These are phyloP conservation scores for Termitomyces sp. DNA, from an alignment of 768 basidiomycete genomes.

Conservation along the genomic window DNA sequence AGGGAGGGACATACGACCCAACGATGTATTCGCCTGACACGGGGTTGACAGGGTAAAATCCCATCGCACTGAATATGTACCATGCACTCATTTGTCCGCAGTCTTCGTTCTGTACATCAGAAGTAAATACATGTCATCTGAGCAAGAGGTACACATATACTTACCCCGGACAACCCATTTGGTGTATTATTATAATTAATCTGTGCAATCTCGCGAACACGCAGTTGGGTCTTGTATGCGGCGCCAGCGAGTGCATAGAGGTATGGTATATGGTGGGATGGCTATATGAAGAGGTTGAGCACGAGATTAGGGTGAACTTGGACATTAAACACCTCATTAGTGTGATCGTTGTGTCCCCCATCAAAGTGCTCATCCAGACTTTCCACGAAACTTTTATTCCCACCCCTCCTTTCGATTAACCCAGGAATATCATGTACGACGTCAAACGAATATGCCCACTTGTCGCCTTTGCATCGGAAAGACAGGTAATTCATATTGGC, in stretches of 20 bases:
- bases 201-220: constrained; percentile 60
- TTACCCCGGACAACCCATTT: constrained; percentile 66
- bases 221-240: constrained; percentile 63
- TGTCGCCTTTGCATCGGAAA: constrained; percentile 27
- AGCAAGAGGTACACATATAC: constrained; percentile 11
- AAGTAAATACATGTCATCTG: background rate
- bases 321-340: constrained; percentile 52
- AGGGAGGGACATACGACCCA: constrained; percentile 49
- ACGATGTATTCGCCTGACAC: constrained; percentile 71
- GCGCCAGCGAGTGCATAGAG: constrained; percentile 70
- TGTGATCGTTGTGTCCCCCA: constrained; percentile 73
- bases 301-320: background rate
- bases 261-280: constrained; percentile 84
- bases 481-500: too few relatives aligned
- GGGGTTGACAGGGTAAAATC: constrained; percentile 83
- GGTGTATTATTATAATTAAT: constrained; percentile 63
- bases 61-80: constrained; percentile 79
- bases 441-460: constrained; percentile 70
- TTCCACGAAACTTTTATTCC: constrained; percentile 55
- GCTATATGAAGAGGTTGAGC: constrained; percentile 31
- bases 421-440: constrained; percentile 66
- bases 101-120: constrained; percentile 63
- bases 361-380: constrained; percentile 58
- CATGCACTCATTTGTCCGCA: constrained; percentile 91
- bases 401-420: constrained; percentile 59